A percentile compares a stretch with the other conserved stretches of the same genome.
phyloP scores from a whole-genome alignment of 192 early-diverging fungal genomes.

The Entomortierella chlamydospora region DNA sequence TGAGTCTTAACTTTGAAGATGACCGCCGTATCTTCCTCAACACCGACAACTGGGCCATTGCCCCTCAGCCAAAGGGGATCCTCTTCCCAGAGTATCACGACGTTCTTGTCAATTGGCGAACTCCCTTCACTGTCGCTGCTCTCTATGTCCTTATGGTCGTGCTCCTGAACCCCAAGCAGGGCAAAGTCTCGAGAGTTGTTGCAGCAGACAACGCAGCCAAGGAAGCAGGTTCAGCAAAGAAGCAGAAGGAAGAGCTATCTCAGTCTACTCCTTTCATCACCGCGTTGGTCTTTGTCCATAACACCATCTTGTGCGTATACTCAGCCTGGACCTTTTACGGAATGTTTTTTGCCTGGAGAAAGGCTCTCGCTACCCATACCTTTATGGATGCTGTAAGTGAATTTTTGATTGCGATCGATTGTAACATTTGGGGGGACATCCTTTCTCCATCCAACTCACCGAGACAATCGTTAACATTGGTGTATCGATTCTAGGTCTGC shows the following conservation, averaged over 20 bases:
- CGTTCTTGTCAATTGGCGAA: constrained; percentile 52
- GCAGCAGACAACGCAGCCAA: constrained; percentile 44
- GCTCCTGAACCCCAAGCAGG: constrained; percentile 39
- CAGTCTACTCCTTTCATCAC: constrained; percentile 62
- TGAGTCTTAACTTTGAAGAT: constrained; percentile 47
- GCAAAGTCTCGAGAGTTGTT: constrained; percentile 53
- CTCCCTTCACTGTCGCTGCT: constrained; percentile 26
- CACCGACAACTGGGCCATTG: constrained; percentile 45
- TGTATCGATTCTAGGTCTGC: constrained; percentile 51
- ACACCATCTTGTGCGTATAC: constrained; percentile 71
- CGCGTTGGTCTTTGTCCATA: constrained; percentile 72
- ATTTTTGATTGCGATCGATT: neutral
- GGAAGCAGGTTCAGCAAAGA: neutral
- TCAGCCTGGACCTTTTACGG: constrained; percentile 72
- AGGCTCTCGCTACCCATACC: constrained; percentile 55
- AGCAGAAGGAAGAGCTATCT: constrained; percentile 36
- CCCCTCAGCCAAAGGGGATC: constrained; percentile 37
- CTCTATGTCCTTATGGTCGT: constrained; percentile 54
- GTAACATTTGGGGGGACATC: no score
- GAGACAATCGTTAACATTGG: neutral
- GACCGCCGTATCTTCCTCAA: constrained; percentile 43
- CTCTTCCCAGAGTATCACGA: constrained; percentile 54
- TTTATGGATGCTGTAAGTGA: constrained; percentile 58
- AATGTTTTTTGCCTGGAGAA: constrained; percentile 62
- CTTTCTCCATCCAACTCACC: neutral